Percentiles rank a stretch among this genome's conserved stretches.
phyloP scores from a whole-genome alignment of 495 filamentous ascomycete species.

The Lasiosphaeria hispida region DNA sequence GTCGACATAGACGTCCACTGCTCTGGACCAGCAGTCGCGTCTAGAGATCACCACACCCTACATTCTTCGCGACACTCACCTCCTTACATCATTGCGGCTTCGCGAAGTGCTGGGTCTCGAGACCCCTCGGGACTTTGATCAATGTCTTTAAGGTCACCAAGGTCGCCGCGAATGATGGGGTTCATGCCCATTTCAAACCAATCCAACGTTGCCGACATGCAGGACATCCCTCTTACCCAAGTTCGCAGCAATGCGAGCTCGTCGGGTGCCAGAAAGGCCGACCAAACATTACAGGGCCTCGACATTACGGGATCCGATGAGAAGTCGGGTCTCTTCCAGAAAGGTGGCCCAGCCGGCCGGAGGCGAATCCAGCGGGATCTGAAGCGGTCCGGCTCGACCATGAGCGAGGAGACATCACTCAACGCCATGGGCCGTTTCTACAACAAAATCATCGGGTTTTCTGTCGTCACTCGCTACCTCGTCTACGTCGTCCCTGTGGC shows the following conservation, averaged over 20 bases:
- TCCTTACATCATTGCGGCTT: neutral
- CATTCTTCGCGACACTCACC: neutral
- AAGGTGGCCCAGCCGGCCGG: conserved; percentile 47
- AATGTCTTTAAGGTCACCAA: conserved; percentile 33
- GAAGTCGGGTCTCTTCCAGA: conserved; percentile 51
- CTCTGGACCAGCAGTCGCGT: neutral
- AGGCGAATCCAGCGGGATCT: conserved; percentile 52
- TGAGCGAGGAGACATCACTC: conserved; percentile 56
- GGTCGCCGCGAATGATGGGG: conserved; percentile 28
- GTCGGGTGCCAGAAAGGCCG: conserved; percentile 47
- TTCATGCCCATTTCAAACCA: conserved; percentile 31
- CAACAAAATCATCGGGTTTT: conserved; percentile 78
- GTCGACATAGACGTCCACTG: neutral
- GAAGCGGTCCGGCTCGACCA: conserved; percentile 53
- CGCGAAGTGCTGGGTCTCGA: no score
- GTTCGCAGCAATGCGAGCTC: conserved; percentile 50
- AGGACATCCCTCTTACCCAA: conserved; percentile 52
- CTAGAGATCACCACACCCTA: neutral
- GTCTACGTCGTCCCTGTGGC: conserved; percentile 83
- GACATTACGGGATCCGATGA: conserved; percentile 32
- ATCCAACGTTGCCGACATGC: conserved; percentile 31
- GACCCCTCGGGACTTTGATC: no score
- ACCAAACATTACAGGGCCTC: conserved; percentile 35
- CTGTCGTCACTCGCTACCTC: conserved; percentile 81
- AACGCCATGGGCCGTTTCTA: conserved; percentile 88